phyloP scores from a whole-genome alignment of 1,284 basidiomycete genomes.

The Naganishia liquefaciens region DNA sequence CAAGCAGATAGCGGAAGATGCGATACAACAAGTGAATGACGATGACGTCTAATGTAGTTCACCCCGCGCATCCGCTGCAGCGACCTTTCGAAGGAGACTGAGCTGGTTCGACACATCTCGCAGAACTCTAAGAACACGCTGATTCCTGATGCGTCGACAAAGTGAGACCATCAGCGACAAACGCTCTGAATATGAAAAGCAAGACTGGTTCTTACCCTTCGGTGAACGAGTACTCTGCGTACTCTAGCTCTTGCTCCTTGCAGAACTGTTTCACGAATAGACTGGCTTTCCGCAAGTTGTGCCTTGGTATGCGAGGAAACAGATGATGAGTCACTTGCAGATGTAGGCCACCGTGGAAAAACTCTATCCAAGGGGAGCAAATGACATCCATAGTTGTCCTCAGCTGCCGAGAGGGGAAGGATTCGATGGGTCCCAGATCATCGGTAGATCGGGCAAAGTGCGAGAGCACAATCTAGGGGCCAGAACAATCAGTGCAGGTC shows the following conservation, averaged over 20 bases:
- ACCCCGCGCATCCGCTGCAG: slow-evolving; percentile 39
- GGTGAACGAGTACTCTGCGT: slow-evolving; percentile 86
- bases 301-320: slow-evolving; percentile 91
- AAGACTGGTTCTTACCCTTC: slow-evolving; percentile 59
- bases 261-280: slow-evolving; percentile 82
- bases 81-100: slow-evolving; percentile 50
- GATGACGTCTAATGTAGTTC: slow-evolving; percentile 26
- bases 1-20: slow-evolving; percentile 1
- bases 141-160: slow-evolving; percentile 40
- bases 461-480: slow-evolving; percentile 83
- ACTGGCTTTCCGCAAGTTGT: slow-evolving; percentile 83
- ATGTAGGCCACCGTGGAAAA: slow-evolving; percentile 88
- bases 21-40: slow-evolving; percentile 14
- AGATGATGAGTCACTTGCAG: slow-evolving; percentile 97
- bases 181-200: no score
- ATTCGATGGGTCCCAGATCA: slow-evolving; percentile 86
- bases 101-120: slow-evolving; percentile 54
- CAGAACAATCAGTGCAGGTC: not conserved
- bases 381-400: slow-evolving; percentile 95
- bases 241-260: slow-evolving; percentile 75
- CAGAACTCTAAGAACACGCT: slow-evolving; percentile 49
- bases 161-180: not conserved
- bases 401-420: slow-evolving; percentile 88
- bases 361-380: slow-evolving; percentile 78
- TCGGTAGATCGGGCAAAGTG: slow-evolving; percentile 95